A percentile compares a stretch with the other conserved stretches of the same genome.
phyloP scores from a whole-genome alignment of 257 asterid species.

The Fraxinus americana region DNA sequence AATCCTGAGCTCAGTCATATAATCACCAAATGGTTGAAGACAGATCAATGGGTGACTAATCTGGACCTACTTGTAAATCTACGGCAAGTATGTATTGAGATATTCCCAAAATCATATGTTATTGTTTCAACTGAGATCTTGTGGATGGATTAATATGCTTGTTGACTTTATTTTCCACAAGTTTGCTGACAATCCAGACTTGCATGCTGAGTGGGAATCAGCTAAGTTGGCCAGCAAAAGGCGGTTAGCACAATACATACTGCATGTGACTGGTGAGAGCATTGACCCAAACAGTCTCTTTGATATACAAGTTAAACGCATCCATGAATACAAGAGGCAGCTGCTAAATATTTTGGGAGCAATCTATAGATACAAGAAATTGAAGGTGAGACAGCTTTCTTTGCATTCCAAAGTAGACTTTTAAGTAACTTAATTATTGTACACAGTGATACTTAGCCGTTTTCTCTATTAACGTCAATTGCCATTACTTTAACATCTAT shows the following conservation, averaged over 20 bases:
- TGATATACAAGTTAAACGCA: slow-evolving; percentile 98
- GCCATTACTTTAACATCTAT: neutral
- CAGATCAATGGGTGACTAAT: slow-evolving; percentile 91
- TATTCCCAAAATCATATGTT: slow-evolving; percentile 19
- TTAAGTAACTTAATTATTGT: slow-evolving; percentile 7
- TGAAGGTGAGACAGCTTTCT: slow-evolving; percentile 68
- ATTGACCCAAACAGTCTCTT: slow-evolving; percentile 86
- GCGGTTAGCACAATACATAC: slow-evolving; percentile 78
- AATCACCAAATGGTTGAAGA: slow-evolving; percentile 96
- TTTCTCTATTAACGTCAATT: neutral
- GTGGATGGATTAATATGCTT: slow-evolving; percentile 11
- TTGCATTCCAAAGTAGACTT: slow-evolving; percentile 22
- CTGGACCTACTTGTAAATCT: slow-evolving; percentile 80
- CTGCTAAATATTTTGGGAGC: slow-evolving; percentile 87
- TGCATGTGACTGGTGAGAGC: slow-evolving; percentile 75
- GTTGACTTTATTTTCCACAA: slow-evolving; percentile 37
- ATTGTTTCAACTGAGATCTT: slow-evolving; percentile 16
- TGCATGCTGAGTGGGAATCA: slow-evolving; percentile 85
- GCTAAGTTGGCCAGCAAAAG: slow-evolving; percentile 93
- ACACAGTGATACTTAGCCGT: neutral
- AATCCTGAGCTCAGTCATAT: slow-evolving; percentile 92
- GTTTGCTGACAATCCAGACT: slow-evolving; percentile 79
- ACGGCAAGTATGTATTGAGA: slow-evolving; percentile 64
- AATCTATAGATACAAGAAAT: slow-evolving; percentile 92
- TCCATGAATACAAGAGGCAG: slow-evolving; percentile 98